Conservation (phyloP, 2,329 filamentous ascomycete species). For the Verticillium nubilum region DNA sequence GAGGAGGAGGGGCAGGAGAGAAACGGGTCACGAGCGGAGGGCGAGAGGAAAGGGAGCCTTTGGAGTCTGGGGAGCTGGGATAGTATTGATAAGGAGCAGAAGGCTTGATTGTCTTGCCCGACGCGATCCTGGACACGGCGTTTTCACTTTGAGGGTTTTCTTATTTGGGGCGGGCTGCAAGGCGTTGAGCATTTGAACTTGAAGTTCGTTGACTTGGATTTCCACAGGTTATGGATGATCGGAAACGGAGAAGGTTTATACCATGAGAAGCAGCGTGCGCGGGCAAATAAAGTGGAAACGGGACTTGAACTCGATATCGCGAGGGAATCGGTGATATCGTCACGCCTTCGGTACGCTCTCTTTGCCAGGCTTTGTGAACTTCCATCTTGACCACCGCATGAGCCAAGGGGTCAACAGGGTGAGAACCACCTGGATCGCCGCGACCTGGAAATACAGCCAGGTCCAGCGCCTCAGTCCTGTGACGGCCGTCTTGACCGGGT, state of each 20-base stretch:
- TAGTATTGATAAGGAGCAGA: slow-evolving; percentile 10
- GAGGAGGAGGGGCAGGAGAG: neutral
- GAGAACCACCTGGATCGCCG: slow-evolving; percentile 4
- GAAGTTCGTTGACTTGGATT: neutral
- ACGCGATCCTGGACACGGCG: neutral
- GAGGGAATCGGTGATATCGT: neutral
- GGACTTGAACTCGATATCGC: neutral
- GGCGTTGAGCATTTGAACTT: neutral
- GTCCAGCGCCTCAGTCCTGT: slow-evolving; percentile 1
- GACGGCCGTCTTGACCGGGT: neutral
- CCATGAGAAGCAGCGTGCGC: neutral
- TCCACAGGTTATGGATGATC: neutral
- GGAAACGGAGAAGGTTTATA: neutral
- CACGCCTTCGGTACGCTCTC: neutral
- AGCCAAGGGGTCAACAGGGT: slow-evolving; percentile 7
- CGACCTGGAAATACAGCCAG: slow-evolving; percentile 4
- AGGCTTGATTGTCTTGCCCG: neutral
- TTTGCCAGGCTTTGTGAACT: slow-evolving; percentile 14
- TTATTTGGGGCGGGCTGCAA: too few relatives aligned
- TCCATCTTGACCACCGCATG: slow-evolving; percentile 40
- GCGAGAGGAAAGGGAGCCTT: slow-evolving; percentile 10
- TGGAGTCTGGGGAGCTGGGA: slow-evolving; percentile 31
- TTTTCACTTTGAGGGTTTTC: too few relatives aligned
- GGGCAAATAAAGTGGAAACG: neutral
- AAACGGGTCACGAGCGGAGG: neutral